Conservation (phyloP, 2,329 filamentous ascomycete species). For the Mycogone perniciosa region DNA sequence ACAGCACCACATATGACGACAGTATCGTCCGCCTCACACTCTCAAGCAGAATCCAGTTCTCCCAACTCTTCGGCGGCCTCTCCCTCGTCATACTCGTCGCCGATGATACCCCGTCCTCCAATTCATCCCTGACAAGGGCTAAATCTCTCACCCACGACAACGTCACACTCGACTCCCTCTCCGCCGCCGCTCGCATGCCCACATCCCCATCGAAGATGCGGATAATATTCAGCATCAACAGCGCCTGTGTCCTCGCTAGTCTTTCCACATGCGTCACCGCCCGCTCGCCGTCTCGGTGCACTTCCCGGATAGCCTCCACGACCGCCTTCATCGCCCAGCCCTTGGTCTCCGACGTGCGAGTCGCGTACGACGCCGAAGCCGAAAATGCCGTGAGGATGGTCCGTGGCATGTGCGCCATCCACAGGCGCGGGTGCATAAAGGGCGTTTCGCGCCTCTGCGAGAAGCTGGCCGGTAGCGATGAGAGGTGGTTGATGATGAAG, state of each 20-base stretch:
- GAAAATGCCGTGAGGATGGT: slow-evolving; percentile 36
- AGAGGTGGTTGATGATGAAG: slow-evolving; percentile 28
- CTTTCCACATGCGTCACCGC: slow-evolving; percentile 30
- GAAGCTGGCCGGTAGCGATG: slow-evolving; percentile 28
- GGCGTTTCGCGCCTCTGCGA: slow-evolving; percentile 31
- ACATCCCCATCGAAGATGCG: slow-evolving; percentile 40
- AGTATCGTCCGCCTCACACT: slow-evolving; percentile 34
- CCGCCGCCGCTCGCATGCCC: slow-evolving; percentile 32
- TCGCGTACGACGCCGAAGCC: slow-evolving; percentile 32
- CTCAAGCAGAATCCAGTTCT: slow-evolving; percentile 39
- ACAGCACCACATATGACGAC: slow-evolving; percentile 27
- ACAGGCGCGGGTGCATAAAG: slow-evolving; percentile 39
- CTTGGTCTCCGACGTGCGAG: slow-evolving; percentile 31
- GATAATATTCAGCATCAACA: slow-evolving; percentile 36
- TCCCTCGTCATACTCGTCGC: slow-evolving; percentile 20
- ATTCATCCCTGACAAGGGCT: slow-evolving; percentile 25
- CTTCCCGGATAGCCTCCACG: slow-evolving; percentile 30
- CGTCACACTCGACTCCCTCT: slow-evolving; percentile 32
- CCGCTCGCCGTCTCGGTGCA: slow-evolving; percentile 30
- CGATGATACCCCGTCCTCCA: slow-evolving; percentile 24
- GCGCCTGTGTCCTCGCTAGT: slow-evolving; percentile 38
- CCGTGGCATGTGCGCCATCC: slow-evolving; percentile 33
- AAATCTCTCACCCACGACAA: slow-evolving; percentile 33
- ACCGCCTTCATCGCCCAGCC: slow-evolving; percentile 35
- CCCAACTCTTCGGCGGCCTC: slow-evolving; percentile 35